Evolutionary conservation across 441 rosid genomes (phyloP), one percentile per base, ranked within the genome.

Genomic region (Adansonia gregorii): DNA sequence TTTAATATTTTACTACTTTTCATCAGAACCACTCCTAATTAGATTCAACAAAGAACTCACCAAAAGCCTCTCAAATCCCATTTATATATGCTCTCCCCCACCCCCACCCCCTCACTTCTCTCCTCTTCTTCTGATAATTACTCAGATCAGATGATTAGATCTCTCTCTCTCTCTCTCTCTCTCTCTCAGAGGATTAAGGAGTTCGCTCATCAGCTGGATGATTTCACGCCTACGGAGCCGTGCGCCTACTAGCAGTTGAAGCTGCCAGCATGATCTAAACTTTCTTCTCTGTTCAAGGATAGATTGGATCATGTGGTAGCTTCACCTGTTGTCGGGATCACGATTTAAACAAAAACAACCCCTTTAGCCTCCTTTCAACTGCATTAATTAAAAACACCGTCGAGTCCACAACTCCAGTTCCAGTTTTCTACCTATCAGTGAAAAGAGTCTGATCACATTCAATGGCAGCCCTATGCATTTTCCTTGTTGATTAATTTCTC

Each of bases 261-360:
- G 81, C 77, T 78, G 81, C 81, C 81, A 88, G 91, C 91, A 88
- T 88, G 91, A 87, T 88, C 92, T 85, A 74, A 88, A 77, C 86
- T 83, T 74, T 56, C 81, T 80, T 76, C 68, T 12, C 60, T 22
- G 20, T 64, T 2, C 69, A 52, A 61, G 74, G 89, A 75, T 63
- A 65, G 82, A 67, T 79, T 64, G 78, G 92, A 89, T 89, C 80
- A 86, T 86, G 82, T 78, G 89, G 90, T 76, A 79, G 80, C 80
- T 78, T 78, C 76, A 78, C 72, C 80, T 71, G 71, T 52, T 72
- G 65, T 4, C 72, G 76, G 76, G 70, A 72, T 71, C 80, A 78
- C 76, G 72, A 46, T 55, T 67, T 19, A 0, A 46, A 46, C 35
- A 20, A 9, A 46, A 19, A 3, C 19, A 43, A n/a, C 6, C 27